phyloP scores from a whole-genome alignment of 768 basidiomycete species.

The Gautieria morchelliformis region DNA sequence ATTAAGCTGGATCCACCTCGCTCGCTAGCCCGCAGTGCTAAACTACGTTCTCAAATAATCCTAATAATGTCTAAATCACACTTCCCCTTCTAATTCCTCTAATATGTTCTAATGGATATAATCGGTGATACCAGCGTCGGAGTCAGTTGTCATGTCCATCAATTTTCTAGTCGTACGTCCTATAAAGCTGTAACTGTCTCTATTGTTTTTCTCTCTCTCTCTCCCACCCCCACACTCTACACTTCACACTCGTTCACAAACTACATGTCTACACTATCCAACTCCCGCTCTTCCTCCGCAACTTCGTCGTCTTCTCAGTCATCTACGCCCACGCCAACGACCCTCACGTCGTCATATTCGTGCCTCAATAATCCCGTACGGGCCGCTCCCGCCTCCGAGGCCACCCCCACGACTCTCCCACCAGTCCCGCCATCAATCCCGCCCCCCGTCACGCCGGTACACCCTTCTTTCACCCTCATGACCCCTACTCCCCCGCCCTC shows the following conservation, averaged over 20 bases:
- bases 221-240: background rate
- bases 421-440: too few species aligned
- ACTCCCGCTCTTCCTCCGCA: constrained; percentile 6
- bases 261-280: background rate
- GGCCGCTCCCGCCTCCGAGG: background rate
- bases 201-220: background rate
- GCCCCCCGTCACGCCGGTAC: background rate
- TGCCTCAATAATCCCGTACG: background rate
- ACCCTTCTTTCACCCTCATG: background rate
- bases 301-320: background rate
- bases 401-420: too few species aligned
- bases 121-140: too few species aligned
- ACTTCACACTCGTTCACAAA: background rate
- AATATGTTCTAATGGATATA: too few species aligned
- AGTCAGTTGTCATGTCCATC: too few species aligned
- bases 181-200: background rate
- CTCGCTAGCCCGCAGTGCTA: too few species aligned
- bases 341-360: background rate
- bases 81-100: too few species aligned
- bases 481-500: constrained; percentile 1
- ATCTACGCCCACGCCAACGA: constrained; percentile 3
- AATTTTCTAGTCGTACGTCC: too few species aligned
- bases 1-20: too few species aligned
- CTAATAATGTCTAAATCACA: too few species aligned
- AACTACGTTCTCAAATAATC: too few species aligned